These are phyloP conservation scores for Pulveroboletus sp. DNA, from an alignment of 768 basidiomycete species.

Conservation along the genomic window DNA sequence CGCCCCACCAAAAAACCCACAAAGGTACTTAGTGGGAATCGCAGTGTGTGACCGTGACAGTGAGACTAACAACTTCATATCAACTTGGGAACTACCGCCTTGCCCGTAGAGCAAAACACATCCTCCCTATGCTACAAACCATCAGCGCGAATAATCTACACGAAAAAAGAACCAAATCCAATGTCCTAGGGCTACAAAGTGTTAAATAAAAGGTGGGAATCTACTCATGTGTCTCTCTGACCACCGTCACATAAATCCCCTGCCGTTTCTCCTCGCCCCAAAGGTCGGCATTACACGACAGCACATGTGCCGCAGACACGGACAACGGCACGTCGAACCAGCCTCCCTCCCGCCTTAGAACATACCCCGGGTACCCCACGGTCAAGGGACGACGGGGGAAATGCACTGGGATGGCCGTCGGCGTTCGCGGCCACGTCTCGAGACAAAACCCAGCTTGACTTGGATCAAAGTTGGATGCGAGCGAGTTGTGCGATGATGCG, in stretches of 20 bases:
- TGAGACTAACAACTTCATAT: too few species aligned
- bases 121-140: constrained; percentile 18
- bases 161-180: not conserved
- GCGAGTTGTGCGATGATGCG: constrained; percentile 33
- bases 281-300: not conserved
- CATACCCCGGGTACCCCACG: constrained; percentile 8
- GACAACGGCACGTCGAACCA: not conserved
- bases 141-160: not conserved
- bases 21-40: too few species aligned
- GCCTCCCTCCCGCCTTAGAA: not conserved
- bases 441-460: constrained; percentile 4
- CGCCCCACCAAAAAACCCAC: too few species aligned
- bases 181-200: constrained; percentile 22
- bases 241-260: constrained; percentile 44
- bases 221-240: constrained; percentile 33
- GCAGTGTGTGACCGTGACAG: too few species aligned
- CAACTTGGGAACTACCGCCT: too few species aligned
- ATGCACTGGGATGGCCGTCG: constrained; percentile 13
- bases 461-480: constrained; percentile 27
- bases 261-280: constrained; percentile 12
- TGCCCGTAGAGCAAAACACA: not conserved
- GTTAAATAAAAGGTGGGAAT: not conserved
- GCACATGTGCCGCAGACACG: constrained; percentile 1
- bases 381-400: constrained; percentile 5
- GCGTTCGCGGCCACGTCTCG: constrained; percentile 23